Base-by-base conservation (phyloP, 2,329 filamentous ascomycete genomes). In the Colletotrichum acutatum region DNA sequence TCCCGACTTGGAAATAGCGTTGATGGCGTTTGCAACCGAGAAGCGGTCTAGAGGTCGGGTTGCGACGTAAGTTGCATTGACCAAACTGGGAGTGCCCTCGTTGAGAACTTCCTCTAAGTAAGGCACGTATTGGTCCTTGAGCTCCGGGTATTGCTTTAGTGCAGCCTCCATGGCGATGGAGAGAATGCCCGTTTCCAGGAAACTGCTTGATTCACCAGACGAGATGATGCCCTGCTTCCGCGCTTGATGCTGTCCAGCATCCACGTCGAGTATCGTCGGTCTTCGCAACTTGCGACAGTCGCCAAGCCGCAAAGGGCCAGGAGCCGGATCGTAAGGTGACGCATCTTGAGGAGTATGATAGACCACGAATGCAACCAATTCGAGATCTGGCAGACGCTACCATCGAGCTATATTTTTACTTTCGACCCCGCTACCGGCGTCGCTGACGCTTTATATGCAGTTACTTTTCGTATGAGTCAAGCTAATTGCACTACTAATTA, bases 221-320 rank as follows among this genome's bases (percentile, higher is more conserved):
- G 74, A 74, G 4, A 66, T 57, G 60, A 78, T 61, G 66, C 77
- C 77, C 19, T 78, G 77, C 4, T 71, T 72, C 12, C 77, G 77
- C 8, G 57, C 11, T 76, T 74, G 72, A 78, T 70, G 76, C 77
- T 77, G 52, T 77, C 74, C 12, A 78, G 72, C 77, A 78, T 78
- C 59, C 58, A 62, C 11, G 64, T 69, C 60, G 74, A 78, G 30
- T 75, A 80, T 11, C 54, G 53, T n/a, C 46, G 60, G 22, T 16
- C 11, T 12, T 70, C 66, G 37, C 66, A 59, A 6, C 26, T 49
- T 2, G 46, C 70, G 26, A 56, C 46, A 8, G 66, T 26, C 1
- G 60, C 54, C n/a, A 65, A 7, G n/a, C 60, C 60, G 34, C 54
- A 49, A 8, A 61, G 19, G 60, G 70, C 70, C 26, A 62, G 30